phyloP scores from a whole-genome alignment of 202 grass and related monocot species.

The Musa balbisiana region DNA sequence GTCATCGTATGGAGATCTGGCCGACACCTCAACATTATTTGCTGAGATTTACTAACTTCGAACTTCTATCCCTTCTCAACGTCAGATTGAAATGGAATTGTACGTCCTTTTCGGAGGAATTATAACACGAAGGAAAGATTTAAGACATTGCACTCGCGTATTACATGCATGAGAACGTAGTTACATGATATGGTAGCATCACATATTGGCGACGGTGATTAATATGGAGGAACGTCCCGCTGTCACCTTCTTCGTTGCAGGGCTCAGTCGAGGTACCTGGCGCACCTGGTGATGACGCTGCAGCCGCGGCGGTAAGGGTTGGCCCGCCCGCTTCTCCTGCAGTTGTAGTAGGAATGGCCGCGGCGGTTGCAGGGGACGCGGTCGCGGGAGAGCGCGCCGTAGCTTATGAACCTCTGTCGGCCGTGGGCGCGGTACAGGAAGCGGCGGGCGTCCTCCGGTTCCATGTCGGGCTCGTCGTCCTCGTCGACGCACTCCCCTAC shows the following conservation, averaged over 20 bases:
- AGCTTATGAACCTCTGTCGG: constrained; percentile 7
- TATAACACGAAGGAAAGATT: too few species aligned
- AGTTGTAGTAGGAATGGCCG: constrained; percentile 21
- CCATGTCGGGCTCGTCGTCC: not conserved
- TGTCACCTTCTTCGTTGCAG: not conserved
- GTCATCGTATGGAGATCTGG: too few species aligned
- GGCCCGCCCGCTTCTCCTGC: constrained; percentile 1
- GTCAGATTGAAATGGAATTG: too few species aligned
- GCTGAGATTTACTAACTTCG: too few species aligned
- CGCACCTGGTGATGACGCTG: constrained; percentile 14
- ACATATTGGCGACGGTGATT: too few species aligned
- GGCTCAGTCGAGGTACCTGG: constrained; percentile 2
- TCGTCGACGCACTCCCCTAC: not conserved
- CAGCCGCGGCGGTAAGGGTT: constrained; percentile 19
- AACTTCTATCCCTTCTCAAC: too few species aligned
- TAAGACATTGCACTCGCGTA: too few species aligned
- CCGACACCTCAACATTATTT: too few species aligned
- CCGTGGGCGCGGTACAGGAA: not conserved
- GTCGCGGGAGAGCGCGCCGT: not conserved
- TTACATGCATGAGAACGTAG: too few species aligned
- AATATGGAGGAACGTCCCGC: not conserved
- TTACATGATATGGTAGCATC: too few species aligned
- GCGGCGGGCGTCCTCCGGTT: not conserved
- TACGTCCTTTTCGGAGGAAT: too few species aligned
- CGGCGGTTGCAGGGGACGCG: constrained; percentile 19